A percentile compares a stretch with the other conserved stretches of the same genome.
These are phyloP conservation scores for Ophiosphaerella narmari DNA, from an alignment of 2,329 filamentous ascomycete species.

Conservation along the genomic window DNA sequence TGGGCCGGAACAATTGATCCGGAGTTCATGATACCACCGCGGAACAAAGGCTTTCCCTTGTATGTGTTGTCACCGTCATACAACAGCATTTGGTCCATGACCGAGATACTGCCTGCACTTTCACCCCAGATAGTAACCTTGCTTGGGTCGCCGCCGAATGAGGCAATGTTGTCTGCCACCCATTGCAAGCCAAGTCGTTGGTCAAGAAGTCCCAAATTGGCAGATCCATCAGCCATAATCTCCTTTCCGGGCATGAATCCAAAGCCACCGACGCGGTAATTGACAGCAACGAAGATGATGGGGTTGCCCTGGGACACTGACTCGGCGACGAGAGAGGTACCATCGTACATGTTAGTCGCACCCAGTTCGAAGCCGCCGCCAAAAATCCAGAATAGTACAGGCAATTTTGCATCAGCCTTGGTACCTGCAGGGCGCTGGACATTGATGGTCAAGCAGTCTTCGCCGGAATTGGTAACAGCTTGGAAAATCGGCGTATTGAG, in stretches of 20 bases:
- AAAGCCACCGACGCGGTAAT: conserved; percentile 76
- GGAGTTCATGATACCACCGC: conserved; percentile 72
- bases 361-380: conserved; percentile 50
- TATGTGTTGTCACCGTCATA: conserved; percentile 75
- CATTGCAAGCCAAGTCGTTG: conserved; percentile 75
- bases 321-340: conserved; percentile 44
- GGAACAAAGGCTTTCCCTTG: conserved; percentile 75
- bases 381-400: conserved; percentile 56
- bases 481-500: conserved; percentile 49
- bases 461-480: conserved; percentile 40
- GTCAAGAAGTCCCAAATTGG: conserved; percentile 74
- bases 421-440: conserved; percentile 49
- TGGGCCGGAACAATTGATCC: conserved; percentile 47
- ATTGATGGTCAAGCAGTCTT: conserved; percentile 52
- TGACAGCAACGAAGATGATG: conserved; percentile 76
- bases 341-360: conserved; percentile 48
- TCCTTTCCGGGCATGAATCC: conserved; percentile 74
- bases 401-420: conserved; percentile 46
- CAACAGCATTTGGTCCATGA: conserved; percentile 75
- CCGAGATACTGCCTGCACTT: conserved; percentile 63
- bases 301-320: conserved; percentile 61
- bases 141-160: conserved; percentile 78
- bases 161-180: conserved; percentile 76
- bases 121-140: conserved; percentile 83
- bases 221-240: conserved; percentile 66